Conservation (phyloP, 2,329 filamentous ascomycete genomes). For the Hymenoscyphus scutula region DNA sequence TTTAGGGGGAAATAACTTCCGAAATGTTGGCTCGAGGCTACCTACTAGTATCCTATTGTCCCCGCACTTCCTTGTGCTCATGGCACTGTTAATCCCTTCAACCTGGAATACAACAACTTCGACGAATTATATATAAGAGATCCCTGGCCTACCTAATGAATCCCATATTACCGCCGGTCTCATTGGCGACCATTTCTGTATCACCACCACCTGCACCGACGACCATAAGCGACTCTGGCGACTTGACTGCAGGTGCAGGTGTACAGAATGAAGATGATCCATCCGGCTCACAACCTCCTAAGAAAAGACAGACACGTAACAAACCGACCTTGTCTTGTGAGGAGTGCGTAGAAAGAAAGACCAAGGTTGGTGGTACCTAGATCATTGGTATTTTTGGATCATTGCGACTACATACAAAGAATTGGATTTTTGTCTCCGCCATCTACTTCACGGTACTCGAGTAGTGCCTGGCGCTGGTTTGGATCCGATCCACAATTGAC, state of each 20-base stretch:
- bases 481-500: neutral
- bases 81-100: slow-evolving; percentile 35
- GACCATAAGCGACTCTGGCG: slow-evolving; percentile 23
- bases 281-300: slow-evolving; percentile 22
- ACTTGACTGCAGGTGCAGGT: slow-evolving; percentile 16
- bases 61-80: slow-evolving; percentile 24
- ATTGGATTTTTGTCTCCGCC: neutral
- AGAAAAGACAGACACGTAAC: slow-evolving; percentile 78
- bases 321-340: slow-evolving; percentile 78
- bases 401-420: neutral
- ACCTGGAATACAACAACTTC: slow-evolving; percentile 10
- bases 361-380: slow-evolving; percentile 60
- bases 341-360: slow-evolving; percentile 80
- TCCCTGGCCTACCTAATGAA: slow-evolving; percentile 18
- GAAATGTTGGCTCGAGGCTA: no score
- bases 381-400: neutral
- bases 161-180: slow-evolving; percentile 15
- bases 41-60: no score
- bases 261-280: slow-evolving; percentile 20
- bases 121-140: neutral
- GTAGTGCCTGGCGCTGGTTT: neutral
- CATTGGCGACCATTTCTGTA: neutral
- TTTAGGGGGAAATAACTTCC: no score
- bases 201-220: no score
- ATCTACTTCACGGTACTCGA: no score